Percentiles rank a stretch among this genome's conserved stretches.
These are phyloP conservation scores for Alternaria sp. DNA, from an alignment of 2,329 filamentous ascomycete species.

Conservation along the genomic window DNA sequence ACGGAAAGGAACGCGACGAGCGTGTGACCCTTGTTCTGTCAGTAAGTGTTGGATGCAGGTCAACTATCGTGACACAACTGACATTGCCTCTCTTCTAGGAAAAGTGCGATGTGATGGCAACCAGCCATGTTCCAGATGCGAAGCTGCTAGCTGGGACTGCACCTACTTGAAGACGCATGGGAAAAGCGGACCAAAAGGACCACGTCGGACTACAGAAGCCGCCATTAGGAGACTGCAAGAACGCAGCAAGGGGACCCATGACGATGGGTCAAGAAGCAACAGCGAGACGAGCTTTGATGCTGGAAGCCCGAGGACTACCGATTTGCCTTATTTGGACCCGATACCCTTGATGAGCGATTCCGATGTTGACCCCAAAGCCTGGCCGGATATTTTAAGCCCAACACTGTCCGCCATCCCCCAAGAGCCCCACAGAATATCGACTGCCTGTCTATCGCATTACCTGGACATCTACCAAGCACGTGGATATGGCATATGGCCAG, in stretches of 20 bases:
- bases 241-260: conserved; percentile 35
- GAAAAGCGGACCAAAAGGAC: conserved; percentile 48
- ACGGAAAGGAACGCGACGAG: conserved; percentile 47
- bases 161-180: conserved; percentile 49
- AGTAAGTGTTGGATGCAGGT: conserved; percentile 16
- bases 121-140: conserved; percentile 44
- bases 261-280: conserved; percentile 38
- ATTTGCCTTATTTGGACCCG: conserved; percentile 36
- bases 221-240: conserved; percentile 46
- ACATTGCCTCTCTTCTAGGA: conserved; percentile 4
- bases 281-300: conserved; percentile 46
- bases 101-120: conserved; percentile 48
- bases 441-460: conserved; percentile 43
- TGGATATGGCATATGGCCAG: conserved; percentile 47
- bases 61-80: background rate
- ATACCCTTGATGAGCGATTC: conserved; percentile 33
- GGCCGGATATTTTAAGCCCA: conserved; percentile 38
- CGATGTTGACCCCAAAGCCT: conserved; percentile 29
- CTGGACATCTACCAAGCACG: conserved; percentile 43
- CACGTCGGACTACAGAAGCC: conserved; percentile 45
- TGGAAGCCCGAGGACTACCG: conserved; percentile 38
- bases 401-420: conserved; percentile 19
- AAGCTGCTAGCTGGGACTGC: conserved; percentile 47
- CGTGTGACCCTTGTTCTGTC: conserved; percentile 48
- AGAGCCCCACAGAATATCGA: conserved; percentile 42